Percentiles rank a stretch among this genome's conserved stretches.
Conservation (phyloP, 164 flowering plant genomes). For the Platanus orientalis region DNA sequence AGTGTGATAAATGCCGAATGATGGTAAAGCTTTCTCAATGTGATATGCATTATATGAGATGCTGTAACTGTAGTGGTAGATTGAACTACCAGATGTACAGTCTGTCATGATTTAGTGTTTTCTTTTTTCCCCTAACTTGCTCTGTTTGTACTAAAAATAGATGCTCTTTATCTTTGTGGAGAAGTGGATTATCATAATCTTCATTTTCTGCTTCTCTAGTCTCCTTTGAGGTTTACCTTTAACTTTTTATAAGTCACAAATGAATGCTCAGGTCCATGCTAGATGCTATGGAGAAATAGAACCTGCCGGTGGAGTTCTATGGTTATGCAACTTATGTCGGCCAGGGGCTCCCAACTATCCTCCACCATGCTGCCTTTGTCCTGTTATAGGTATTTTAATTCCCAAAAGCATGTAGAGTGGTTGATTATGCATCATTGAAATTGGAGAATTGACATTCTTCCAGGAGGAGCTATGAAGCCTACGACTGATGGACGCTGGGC, state of each 20-base stretch:
- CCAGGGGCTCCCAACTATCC: slow-evolving; percentile 63
- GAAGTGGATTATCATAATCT: not conserved
- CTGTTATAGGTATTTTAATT: slow-evolving; percentile 60
- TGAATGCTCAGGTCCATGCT: slow-evolving; percentile 79
- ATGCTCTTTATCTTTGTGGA: not conserved
- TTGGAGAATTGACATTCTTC: slow-evolving; percentile 11
- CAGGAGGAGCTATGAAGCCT: slow-evolving; percentile 99
- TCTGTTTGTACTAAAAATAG: not conserved
- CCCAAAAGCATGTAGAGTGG: not conserved
- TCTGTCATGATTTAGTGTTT: not conserved
- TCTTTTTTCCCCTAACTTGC: not conserved
- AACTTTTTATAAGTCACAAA: not conserved
- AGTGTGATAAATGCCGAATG: slow-evolving; percentile 97
- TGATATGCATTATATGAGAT: not conserved
- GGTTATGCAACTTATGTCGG: slow-evolving; percentile 94
- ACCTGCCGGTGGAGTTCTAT: slow-evolving; percentile 72
- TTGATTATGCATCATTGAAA: slow-evolving; percentile 10
- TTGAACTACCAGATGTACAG: not conserved
- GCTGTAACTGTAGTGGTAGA: not conserved
- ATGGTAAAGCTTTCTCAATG: slow-evolving; percentile 52
- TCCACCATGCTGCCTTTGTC: slow-evolving; percentile 94
- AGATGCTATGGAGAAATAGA: slow-evolving; percentile 93
- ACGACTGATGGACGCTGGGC: slow-evolving; percentile 99
- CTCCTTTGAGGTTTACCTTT: not conserved
- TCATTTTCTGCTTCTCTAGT: too few relatives aligned